Evolutionary conservation across 768 basidiomycete genomes (phyloP), one percentile per base, ranked within the genome.

Genomic region (Gautieria morchelliformis): DNA sequence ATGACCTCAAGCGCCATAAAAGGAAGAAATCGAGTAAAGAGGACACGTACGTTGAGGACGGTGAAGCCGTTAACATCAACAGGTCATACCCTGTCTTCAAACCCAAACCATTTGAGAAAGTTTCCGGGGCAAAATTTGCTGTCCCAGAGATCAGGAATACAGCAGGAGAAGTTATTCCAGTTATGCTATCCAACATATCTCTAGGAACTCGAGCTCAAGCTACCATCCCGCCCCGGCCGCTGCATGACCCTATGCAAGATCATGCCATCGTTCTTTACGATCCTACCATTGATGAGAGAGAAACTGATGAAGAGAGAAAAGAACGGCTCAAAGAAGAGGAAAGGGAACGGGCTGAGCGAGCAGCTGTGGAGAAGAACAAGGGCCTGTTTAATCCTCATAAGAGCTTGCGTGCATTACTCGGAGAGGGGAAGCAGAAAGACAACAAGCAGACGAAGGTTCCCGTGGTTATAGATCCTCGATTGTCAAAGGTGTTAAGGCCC

Each of bases 211-310:
- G 93, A 12, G 87, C 90, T 0, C 84, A 82, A 57, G 77, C 85
- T 0, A 87, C 81, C 63, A 71, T 96, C 58, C 79, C 88, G 50
- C 96, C 96, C 17, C 79, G 94, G 20, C 96, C 96, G 5, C 74
- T 97, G n/a, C 87, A 94, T 64, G 93, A 99, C 67, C 96, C 94
- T 1, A 94, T 99, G 89, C 84, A 89, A 51, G 93, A 98, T 64
- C 94, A 97, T 70, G 93, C 95, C 0, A 96, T 99, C 59, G 95
- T 99, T 3, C 72, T 97, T 14, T 99, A 91, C 67, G 96, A 98
- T 65, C 96, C 96, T 0, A 98, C 96, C 0, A 84, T 95, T 48
- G 93, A 99, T 66, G 87, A 89, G 66, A 74, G 87, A 62, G 93
- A 94, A 69, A 92, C 92, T 0, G 89, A 92, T 65, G 88, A 93